These are phyloP conservation scores for Whalleya microplaca DNA, from an alignment of 2,329 filamentous ascomycete species.

Conservation along the genomic window DNA sequence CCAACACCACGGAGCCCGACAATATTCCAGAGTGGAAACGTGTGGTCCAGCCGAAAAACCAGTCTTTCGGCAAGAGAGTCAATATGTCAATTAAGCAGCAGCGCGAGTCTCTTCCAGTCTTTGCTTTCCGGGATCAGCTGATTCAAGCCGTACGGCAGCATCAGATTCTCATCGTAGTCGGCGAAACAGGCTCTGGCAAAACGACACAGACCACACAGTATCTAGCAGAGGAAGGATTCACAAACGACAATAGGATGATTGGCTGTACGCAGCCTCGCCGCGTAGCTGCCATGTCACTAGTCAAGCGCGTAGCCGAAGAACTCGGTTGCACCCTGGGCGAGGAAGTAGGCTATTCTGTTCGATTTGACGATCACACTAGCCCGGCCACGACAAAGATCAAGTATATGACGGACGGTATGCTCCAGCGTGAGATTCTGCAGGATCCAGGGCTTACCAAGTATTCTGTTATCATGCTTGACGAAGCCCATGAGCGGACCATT, in stretches of 20 bases:
- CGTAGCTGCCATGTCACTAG: slow-evolving; percentile 96
- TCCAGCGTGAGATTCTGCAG: slow-evolving; percentile 91
- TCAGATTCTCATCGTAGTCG: slow-evolving; percentile 93
- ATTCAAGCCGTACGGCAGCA: slow-evolving; percentile 86
- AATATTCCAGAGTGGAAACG: slow-evolving; percentile 91
- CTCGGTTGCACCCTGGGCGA: slow-evolving; percentile 88
- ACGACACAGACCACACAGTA: slow-evolving; percentile 97
- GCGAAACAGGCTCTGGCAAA: slow-evolving; percentile 96
- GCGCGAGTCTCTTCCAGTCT: slow-evolving; percentile 86
- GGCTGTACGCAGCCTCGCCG: slow-evolving; percentile 96
- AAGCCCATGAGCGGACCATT: slow-evolving; percentile 96
- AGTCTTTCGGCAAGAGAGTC: slow-evolving; percentile 83
- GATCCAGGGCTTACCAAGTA: slow-evolving; percentile 89
- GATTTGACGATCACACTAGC: slow-evolving; percentile 93
- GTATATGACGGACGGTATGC: slow-evolving; percentile 99
- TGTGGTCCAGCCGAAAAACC: slow-evolving; percentile 77
- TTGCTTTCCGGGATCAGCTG: slow-evolving; percentile 82
- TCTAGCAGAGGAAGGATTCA: slow-evolving; percentile 88
- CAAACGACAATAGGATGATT: slow-evolving; percentile 83
- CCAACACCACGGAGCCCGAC: slow-evolving; percentile 63
- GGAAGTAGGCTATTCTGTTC: slow-evolving; percentile 95
- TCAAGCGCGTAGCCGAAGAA: slow-evolving; percentile 94
- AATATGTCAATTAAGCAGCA: slow-evolving; percentile 94
- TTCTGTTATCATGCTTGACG: slow-evolving; percentile 96
- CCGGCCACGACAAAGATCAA: slow-evolving; percentile 92